Percentiles rank a stretch among this genome's conserved stretches.
These are phyloP conservation scores for Talaromyces amestolkiae DNA, from an alignment of 2,329 filamentous ascomycete species.

Conservation along the genomic window DNA sequence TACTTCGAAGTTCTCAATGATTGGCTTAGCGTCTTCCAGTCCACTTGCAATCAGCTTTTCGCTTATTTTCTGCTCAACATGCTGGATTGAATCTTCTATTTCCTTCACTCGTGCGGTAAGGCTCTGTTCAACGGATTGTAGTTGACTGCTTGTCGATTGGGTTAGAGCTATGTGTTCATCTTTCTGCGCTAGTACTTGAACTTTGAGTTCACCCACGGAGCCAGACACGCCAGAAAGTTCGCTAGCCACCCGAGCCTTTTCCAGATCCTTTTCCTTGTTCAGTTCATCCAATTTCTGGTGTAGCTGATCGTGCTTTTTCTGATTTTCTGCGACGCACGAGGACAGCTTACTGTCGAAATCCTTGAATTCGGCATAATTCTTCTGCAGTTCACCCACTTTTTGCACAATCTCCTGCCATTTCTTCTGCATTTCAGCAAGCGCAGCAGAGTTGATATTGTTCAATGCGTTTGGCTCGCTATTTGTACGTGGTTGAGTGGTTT, in stretches of 20 bases:
- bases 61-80: background rate
- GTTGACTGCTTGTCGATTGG: background rate
- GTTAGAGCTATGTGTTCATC: background rate
- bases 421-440: background rate
- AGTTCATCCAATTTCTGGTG: slow-evolving; percentile 18
- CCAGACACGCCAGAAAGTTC: background rate
- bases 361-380: background rate
- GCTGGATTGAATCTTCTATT: slow-evolving; percentile 2
- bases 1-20: slow-evolving; percentile 2
- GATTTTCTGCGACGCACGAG: slow-evolving; percentile 13
- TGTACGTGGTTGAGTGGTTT: background rate
- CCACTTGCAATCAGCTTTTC: background rate
- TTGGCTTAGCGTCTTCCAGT: background rate
- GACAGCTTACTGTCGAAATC: background rate
- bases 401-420: background rate
- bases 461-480: background rate
- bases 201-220: slow-evolving; percentile 1
- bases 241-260: slow-evolving; percentile 20
- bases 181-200: background rate
- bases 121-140: background rate
- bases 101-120: background rate
- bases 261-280: slow-evolving; percentile 20
- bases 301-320: slow-evolving; percentile 7
- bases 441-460: background rate
- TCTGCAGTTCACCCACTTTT: background rate